Base-by-base conservation (phyloP, 495 filamentous ascomycete genomes). In the Trichoderma orchidacearum region DNA sequence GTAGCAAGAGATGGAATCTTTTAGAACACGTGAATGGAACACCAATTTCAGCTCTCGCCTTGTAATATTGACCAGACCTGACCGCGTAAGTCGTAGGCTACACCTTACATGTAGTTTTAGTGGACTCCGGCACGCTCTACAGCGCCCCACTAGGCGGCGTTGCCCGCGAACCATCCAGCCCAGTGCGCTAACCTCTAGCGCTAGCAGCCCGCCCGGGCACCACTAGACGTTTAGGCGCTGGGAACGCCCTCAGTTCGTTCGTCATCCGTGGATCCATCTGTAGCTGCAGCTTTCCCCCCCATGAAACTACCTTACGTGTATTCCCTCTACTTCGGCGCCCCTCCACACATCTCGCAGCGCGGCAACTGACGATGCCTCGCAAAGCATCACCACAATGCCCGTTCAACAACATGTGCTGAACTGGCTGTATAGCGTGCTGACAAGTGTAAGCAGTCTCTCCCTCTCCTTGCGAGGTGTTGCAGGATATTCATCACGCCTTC, bases 391-490 rank as follows among this genome's bases (percentile, higher is more conserved):
- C 8, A 91, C 85, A 79, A 86, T 87, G 70, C 75, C 83, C 55
- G 87, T 95, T 61, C 83, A 88, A 59, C 90, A 93, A 64, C 86
- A 89, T 69, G 85, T 94, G 38, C 78, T 97, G 55, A 88, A 87
- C 68, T 98, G 93, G 93, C 83, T 98, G 1, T 94, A 95, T 71
- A 93, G 86, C 67, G 84, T 95, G 45, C 66, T 98, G 55, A 85
- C 80, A 34, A 89, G 85, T 69, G 91, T 93, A 73, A 64, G 74
- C 30, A 35, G 48, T 54, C 18, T 8, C 41, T 34, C 31, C 28
- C 36, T 18, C 21, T 38, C 38, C 8, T 13, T 28, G 50, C 56
- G 21, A 30, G 34, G 57, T 60, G 50, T 21, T 56, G 9, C 21
- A 6, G 15, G 3, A 11, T 30, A 7, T 41, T 23, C 23, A 34